Percentiles rank a stretch among this genome's conserved stretches.
Evolutionary conservation across 352 stramenopile species (phyloP).

Genomic region (Phytopythium kandeliae): DNA sequence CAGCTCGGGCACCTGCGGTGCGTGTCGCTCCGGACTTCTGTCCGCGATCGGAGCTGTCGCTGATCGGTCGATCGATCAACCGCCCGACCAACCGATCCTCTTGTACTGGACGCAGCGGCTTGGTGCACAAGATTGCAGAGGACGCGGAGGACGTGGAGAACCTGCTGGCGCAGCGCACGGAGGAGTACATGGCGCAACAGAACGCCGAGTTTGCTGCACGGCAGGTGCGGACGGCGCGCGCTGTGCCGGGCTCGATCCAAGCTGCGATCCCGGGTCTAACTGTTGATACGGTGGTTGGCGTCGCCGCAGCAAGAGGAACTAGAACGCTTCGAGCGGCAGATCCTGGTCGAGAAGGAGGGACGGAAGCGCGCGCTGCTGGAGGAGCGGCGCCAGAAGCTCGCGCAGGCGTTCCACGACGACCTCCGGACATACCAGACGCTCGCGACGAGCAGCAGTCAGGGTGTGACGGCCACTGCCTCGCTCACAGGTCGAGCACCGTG

Average conservation of each 20-base stretch:
- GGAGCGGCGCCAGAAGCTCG: slow-evolving; percentile 43
- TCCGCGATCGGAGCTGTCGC: background rate
- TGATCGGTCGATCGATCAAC: background rate
- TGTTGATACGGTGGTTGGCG: background rate
- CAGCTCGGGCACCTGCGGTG: slow-evolving; percentile 46
- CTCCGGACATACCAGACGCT: slow-evolving; percentile 78
- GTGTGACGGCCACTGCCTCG: slow-evolving; percentile 13
- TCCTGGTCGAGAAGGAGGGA: slow-evolving; percentile 60
- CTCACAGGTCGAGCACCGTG: background rate
- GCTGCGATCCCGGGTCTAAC: too few species aligned
- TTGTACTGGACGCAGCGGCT: background rate
- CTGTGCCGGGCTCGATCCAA: too few species aligned
- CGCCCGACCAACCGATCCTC: too few species aligned
- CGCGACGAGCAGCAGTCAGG: slow-evolving; percentile 51
- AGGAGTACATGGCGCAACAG: slow-evolving; percentile 66
- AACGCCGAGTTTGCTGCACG: slow-evolving; percentile 65
- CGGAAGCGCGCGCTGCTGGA: slow-evolving; percentile 53
- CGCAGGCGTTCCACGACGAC: slow-evolving; percentile 66
- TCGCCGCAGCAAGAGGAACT: slow-evolving; percentile 59
- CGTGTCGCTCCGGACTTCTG: background rate
- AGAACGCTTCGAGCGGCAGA: slow-evolving; percentile 58
- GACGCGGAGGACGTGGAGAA: slow-evolving; percentile 70
- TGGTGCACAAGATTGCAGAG: slow-evolving; percentile 54
- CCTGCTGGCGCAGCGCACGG: slow-evolving; percentile 53
- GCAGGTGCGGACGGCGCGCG: too few species aligned